Conservation (phyloP, 371 early-diverging fungal species). For the Batkoa obscura region DNA sequence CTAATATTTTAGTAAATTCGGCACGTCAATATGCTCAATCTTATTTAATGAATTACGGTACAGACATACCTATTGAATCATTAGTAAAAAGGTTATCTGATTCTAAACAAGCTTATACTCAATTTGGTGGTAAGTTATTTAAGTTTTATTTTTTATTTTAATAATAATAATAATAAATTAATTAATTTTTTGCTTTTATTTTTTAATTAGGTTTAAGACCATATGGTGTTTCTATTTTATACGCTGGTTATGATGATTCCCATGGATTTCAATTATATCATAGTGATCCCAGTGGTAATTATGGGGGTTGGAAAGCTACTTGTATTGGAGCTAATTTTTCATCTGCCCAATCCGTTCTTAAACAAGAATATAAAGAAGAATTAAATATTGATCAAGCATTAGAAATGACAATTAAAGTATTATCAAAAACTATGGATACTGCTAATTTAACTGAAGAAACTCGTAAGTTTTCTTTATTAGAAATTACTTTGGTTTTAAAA, state of each 20-base stretch:
- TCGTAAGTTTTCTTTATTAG: slow-evolving; percentile 25
- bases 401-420: slow-evolving; percentile 72
- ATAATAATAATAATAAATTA: not conserved
- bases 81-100: slow-evolving; percentile 89
- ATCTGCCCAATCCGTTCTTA: slow-evolving; percentile 77
- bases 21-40: slow-evolving; percentile 78
- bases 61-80: slow-evolving; percentile 80
- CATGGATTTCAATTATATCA: slow-evolving; percentile 92
- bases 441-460: slow-evolving; percentile 77
- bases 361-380: slow-evolving; percentile 86
- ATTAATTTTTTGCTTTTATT: not conserved
- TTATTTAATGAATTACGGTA: slow-evolving; percentile 69
- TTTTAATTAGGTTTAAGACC: slow-evolving; percentile 67
- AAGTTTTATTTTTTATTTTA: not conserved
- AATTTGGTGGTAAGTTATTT: slow-evolving; percentile 60
- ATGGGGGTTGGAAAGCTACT: slow-evolving; percentile 96
- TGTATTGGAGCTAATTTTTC: slow-evolving; percentile 92
- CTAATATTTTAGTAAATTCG: slow-evolving; percentile 89
- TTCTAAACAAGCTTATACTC: slow-evolving; percentile 97
- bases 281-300: slow-evolving; percentile 98
- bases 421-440: slow-evolving; percentile 91
- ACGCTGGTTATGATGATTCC: slow-evolving; percentile 84
- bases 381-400: slow-evolving; percentile 75
- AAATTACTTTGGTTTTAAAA: not conserved
- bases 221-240: slow-evolving; percentile 96